Conservation (phyloP, 2,329 filamentous ascomycete genomes). For the Penicillium nordicum region DNA sequence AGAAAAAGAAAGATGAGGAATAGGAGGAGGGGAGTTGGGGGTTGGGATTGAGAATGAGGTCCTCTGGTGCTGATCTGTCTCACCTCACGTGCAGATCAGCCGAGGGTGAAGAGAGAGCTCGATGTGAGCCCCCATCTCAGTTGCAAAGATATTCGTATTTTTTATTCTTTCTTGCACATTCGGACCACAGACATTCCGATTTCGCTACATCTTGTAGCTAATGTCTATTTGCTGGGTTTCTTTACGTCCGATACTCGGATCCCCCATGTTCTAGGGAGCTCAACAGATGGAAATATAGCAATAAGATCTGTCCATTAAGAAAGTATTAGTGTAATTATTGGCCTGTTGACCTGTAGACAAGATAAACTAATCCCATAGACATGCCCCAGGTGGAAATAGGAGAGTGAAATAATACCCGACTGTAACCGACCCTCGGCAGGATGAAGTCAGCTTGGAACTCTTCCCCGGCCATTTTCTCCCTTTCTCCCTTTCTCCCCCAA, state of each 20-base stretch:
- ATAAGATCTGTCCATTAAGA: not conserved
- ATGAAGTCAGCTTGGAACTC: constrained; percentile 22
- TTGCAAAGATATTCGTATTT: not conserved
- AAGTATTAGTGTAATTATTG: not conserved
- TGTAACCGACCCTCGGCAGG: constrained; percentile 27
- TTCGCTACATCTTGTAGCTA: not conserved
- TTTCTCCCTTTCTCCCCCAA: constrained; percentile 9
- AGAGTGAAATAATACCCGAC: constrained; percentile 12
- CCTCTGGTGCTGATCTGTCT: not conserved
- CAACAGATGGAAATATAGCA: not conserved
- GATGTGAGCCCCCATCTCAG: not conserved
- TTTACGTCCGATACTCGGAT: constrained; percentile 7
- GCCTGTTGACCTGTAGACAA: not conserved
- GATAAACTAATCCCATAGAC: not conserved
- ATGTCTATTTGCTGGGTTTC: not conserved
- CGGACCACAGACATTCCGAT: not conserved
- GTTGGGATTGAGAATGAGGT: not conserved
- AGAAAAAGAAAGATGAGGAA: not conserved
- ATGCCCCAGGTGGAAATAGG: not conserved
- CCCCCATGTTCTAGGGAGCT: not conserved
- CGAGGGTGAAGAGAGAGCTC: not conserved
- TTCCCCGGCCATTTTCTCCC: constrained; percentile 8
- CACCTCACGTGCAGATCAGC: constrained; percentile 7
- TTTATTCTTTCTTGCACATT: not conserved
- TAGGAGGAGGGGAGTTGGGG: not conserved